A percentile compares a stretch with the other conserved stretches of the same genome.
Conservation (phyloP, 192 early-diverging fungal genomes). For the Umbelopsis isabellina region DNA sequence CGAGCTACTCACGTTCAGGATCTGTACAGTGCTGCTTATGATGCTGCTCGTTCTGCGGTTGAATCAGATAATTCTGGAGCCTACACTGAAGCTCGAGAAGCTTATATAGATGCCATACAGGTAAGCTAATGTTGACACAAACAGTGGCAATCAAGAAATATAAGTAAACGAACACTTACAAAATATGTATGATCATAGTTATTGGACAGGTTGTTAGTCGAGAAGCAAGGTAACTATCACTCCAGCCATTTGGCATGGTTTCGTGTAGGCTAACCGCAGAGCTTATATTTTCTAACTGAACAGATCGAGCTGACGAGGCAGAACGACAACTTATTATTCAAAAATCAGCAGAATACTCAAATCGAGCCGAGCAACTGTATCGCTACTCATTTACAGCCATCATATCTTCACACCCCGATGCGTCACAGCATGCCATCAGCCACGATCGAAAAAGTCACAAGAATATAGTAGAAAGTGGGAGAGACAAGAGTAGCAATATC, state of each 20-base stretch:
- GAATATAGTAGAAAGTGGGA: background rate
- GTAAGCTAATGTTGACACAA: constrained; percentile 14
- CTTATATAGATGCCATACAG: constrained; percentile 31
- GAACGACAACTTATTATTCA: constrained; percentile 33
- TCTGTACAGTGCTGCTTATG: constrained; percentile 21
- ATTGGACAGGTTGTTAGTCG: constrained; percentile 7
- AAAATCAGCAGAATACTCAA: constrained; percentile 36
- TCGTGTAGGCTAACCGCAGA: background rate
- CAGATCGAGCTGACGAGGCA: constrained; percentile 1
- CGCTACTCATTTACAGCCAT: constrained; percentile 22
- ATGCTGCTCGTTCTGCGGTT: constrained; percentile 34
- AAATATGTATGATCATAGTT: background rate
- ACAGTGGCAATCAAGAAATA: constrained; percentile 4
- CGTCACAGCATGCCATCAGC: constrained; percentile 21
- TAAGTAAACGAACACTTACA: background rate
- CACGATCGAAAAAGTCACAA: constrained; percentile 14
- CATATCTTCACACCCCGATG: constrained; percentile 24
- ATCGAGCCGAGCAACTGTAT: constrained; percentile 35
- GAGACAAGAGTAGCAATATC: background rate
- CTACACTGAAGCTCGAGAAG: constrained; percentile 28
- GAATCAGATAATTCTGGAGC: constrained; percentile 26
- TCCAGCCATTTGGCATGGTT: background rate
- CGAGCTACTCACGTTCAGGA: background rate
- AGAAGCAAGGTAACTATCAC: background rate
- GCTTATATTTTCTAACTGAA: background rate